Percentiles rank a stretch among this genome's conserved stretches.
These are phyloP conservation scores for Cenococcum geophilum DNA, from an alignment of 495 filamentous ascomycete genomes.

Conservation along the genomic window DNA sequence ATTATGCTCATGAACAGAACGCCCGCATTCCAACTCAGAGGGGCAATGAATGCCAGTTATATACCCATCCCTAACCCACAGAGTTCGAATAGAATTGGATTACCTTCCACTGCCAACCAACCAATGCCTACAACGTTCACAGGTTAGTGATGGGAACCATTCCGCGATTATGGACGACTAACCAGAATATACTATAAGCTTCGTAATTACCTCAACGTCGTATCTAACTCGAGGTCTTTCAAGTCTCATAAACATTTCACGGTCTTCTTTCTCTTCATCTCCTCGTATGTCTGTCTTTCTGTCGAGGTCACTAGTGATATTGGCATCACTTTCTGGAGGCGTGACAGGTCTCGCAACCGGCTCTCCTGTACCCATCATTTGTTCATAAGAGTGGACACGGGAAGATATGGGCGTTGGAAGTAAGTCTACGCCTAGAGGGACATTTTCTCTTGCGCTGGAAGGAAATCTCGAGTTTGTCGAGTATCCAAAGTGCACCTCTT, in stretches of 20 bases:
- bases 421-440: constrained; percentile 10
- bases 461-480: constrained; percentile 3
- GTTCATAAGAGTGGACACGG: constrained; percentile 57
- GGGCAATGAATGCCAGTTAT: constrained; percentile 3
- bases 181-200: constrained; percentile 93
- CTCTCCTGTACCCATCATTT: constrained; percentile 61
- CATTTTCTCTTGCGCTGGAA: constrained; percentile 7
- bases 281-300: constrained; percentile 42
- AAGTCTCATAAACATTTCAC: constrained; percentile 77
- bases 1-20: too few relatives aligned
- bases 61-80: constrained; percentile 50
- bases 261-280: constrained; percentile 54
- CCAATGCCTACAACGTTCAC: constrained; percentile 56
- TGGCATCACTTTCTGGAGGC: constrained; percentile 33
- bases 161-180: constrained; percentile 33
- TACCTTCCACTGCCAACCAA: constrained; percentile 62
- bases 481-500: not conserved
- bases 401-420: constrained; percentile 38
- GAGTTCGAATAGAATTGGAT: constrained; percentile 60
- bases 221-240: constrained; percentile 87
- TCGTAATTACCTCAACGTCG: constrained; percentile 95
- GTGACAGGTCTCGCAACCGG: constrained; percentile 40
- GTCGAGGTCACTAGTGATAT: constrained; percentile 30
- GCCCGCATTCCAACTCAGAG: not conserved
- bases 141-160: not conserved